Conservation (phyloP, 2,329 filamentous ascomycete species). For the Aspergillus proliferans region DNA sequence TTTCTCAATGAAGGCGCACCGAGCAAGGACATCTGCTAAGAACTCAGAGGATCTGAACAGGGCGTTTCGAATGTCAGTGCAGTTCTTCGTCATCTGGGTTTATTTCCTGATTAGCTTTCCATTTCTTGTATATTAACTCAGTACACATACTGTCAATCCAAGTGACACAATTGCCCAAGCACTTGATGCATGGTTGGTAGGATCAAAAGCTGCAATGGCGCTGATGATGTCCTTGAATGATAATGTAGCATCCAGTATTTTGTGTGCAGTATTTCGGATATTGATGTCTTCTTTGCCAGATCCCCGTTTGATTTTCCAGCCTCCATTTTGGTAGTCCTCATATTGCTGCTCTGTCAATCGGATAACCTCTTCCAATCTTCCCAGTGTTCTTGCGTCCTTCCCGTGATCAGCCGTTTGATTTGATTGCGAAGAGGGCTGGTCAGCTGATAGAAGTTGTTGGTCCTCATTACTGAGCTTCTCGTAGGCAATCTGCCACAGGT, state of each 20-base stretch:
- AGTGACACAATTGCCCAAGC: slow-evolving; percentile 14
- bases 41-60: slow-evolving; percentile 13
- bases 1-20: slow-evolving; percentile 9
- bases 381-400: not conserved
- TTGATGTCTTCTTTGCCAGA: slow-evolving; percentile 3
- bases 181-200: slow-evolving; percentile 10
- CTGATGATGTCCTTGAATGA: slow-evolving; percentile 11
- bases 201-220: slow-evolving; percentile 7
- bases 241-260: slow-evolving; percentile 10
- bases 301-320: not conserved
- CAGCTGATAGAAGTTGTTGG: slow-evolving; percentile 3
- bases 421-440: not conserved
- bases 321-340: slow-evolving; percentile 6
- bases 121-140: not conserved
- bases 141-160: slow-evolving; percentile 10
- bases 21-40: slow-evolving; percentile 7
- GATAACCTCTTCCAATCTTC: slow-evolving; percentile 5
- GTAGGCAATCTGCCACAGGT: slow-evolving; percentile 13
- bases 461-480: slow-evolving; percentile 7
- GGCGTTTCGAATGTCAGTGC: slow-evolving; percentile 2
- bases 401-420: not conserved
- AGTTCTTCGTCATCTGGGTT: slow-evolving; percentile 11
- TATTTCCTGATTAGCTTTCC: not conserved
- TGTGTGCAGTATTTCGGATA: slow-evolving; percentile 3
- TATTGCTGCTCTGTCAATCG: slow-evolving; percentile 8